phyloP scores from a whole-genome alignment of 352 stramenopile genomes.

The Phytophthora megakarya region DNA sequence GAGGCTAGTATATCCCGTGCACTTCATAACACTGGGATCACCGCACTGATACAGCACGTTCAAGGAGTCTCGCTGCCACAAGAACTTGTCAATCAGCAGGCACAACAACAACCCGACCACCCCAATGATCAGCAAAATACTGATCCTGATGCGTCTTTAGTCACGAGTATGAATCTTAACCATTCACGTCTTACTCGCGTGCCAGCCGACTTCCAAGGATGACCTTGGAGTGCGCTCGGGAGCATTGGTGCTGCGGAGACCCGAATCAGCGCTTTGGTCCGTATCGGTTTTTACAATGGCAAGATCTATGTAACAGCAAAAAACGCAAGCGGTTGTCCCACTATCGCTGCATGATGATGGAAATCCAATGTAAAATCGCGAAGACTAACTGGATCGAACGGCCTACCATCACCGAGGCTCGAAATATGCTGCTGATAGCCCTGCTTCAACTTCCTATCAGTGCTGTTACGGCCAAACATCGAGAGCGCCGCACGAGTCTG shows the following conservation, averaged over 20 bases:
- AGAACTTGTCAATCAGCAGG: too few species aligned
- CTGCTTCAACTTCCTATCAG: not conserved
- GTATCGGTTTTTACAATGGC: conserved; percentile 3
- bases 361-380: conserved; percentile 3
- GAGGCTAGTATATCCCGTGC: not conserved
- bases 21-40: not conserved
- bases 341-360: conserved; percentile 15
- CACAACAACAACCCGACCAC: too few species aligned
- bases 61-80: not conserved
- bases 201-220: not conserved
- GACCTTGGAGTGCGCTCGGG: not conserved
- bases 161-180: too few species aligned
- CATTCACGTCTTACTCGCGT: not conserved
- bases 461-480: conserved; percentile 7
- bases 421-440: not conserved
- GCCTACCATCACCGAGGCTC: not conserved
- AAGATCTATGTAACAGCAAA: not conserved
- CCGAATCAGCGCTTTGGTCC: not conserved
- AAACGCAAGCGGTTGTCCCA: conserved; percentile 4
- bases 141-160: too few species aligned
- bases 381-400: not conserved
- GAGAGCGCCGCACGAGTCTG: not conserved
- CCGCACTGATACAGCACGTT: not conserved
- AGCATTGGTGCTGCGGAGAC: conserved; percentile 9
- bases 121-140: too few species aligned